A percentile compares a stretch with the other conserved stretches of the same genome.
phyloP scores from a whole-genome alignment of 306 rosid species.

The Ormosia semicastrata region DNA sequence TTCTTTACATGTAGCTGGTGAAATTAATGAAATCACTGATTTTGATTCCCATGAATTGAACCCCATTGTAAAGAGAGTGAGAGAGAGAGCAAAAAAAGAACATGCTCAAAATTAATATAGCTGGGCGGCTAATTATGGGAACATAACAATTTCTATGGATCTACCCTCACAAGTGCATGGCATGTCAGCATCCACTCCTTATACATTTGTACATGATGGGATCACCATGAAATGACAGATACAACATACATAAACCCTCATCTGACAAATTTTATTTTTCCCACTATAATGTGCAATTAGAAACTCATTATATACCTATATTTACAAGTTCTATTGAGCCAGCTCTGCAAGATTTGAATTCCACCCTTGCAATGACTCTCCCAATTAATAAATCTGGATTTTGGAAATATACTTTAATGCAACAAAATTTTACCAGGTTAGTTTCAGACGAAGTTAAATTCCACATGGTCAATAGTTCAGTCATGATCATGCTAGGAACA shows the following conservation, averaged over 20 bases:
- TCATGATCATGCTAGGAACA: constrained; percentile 5
- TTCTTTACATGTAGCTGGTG: not conserved
- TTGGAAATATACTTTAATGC: not conserved
- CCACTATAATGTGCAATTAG: not conserved
- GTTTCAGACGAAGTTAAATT: not conserved
- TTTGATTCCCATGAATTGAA: constrained; percentile 7
- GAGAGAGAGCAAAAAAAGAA: not conserved
- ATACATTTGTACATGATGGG: not conserved
- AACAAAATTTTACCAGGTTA: not conserved
- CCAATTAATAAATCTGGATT: not conserved
- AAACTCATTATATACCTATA: not conserved
- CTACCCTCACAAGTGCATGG: not conserved
- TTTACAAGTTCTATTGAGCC: constrained; percentile 1
- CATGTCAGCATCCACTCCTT: constrained; percentile 11
- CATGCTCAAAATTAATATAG: constrained; percentile 17
- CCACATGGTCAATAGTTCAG: not conserved
- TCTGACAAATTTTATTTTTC: not conserved
- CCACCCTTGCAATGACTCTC: not conserved
- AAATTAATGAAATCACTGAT: constrained; percentile 9
- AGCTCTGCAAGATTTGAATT: not conserved
- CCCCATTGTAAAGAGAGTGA: not conserved
- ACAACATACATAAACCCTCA: not conserved
- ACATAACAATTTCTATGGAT: not conserved
- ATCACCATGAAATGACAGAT: constrained; percentile 12
- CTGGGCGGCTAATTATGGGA: constrained; percentile 2